Conservation (phyloP, 441 rosid species). For the Dalechampia spathulata region DNA sequence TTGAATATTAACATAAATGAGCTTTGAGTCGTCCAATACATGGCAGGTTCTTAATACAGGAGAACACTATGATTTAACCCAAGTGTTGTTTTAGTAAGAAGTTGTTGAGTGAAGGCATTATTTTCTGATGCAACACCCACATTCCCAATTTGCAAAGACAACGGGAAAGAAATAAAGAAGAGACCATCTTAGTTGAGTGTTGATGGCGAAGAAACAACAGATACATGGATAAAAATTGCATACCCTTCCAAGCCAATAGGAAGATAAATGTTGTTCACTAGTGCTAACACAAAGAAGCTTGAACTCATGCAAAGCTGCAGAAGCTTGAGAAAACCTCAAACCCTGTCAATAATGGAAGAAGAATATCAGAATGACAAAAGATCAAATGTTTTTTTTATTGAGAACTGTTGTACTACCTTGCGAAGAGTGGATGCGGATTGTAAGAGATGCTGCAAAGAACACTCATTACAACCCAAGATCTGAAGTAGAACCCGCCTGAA, state of each 20-base stretch:
- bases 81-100: too few species aligned
- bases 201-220: not conserved
- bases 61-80: not conserved
- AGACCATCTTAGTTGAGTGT: not conserved
- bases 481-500: conserved; percentile 87
- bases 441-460: conserved; percentile 69
- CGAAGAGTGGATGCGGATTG: conserved; percentile 91
- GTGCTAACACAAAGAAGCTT: conserved; percentile 52
- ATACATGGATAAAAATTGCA: conserved; percentile 5
- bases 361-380: conserved; percentile 12
- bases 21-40: not conserved
- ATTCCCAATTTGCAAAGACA: not conserved
- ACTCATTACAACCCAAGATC: conserved; percentile 61
- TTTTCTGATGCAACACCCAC: too few species aligned
- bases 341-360: conserved; percentile 46
- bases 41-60: not conserved
- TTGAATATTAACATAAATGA: not conserved
- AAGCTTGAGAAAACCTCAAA: conserved; percentile 82
- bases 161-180: not conserved
- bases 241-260: conserved; percentile 95
- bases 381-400: conserved; percentile 1
- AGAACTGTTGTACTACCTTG: conserved; percentile 47
- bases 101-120: too few species aligned
- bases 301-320: conserved; percentile 83
- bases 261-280: conserved; percentile 37